These are phyloP conservation scores for Vitis rotundifolia DNA, from an alignment of 164 flowering plant genomes.

Conservation along the genomic window DNA sequence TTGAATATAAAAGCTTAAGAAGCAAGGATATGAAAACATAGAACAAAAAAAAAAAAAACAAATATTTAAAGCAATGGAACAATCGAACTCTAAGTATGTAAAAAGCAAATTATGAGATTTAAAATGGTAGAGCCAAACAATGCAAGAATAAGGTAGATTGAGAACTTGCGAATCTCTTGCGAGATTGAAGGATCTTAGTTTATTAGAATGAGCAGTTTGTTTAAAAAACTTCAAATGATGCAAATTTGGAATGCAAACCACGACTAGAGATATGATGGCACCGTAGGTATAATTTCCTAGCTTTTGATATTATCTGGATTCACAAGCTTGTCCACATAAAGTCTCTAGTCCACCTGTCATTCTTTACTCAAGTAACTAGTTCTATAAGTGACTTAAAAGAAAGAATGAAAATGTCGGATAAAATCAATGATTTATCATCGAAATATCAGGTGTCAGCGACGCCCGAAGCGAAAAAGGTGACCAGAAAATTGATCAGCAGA, in stretches of 20 bases:
- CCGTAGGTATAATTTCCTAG: not conserved
- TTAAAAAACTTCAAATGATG: not conserved
- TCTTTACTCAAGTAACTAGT: not conserved
- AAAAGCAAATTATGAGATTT: not conserved
- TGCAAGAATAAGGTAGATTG: not conserved
- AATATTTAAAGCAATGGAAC: not conserved
- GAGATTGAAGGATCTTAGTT: constrained; percentile 1
- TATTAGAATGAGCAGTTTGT: not conserved
- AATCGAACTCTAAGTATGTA: constrained; percentile 1
- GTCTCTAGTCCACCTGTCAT: not conserved
- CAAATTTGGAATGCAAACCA: constrained; percentile 2
- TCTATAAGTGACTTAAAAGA: too few species aligned
- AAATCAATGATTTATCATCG: too few species aligned
- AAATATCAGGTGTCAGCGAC: too few species aligned
- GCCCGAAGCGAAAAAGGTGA: too few species aligned
- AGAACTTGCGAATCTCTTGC: not conserved
- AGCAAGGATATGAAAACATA: too few species aligned
- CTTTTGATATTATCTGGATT: not conserved
- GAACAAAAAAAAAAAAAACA: too few species aligned
- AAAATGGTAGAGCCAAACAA: not conserved
- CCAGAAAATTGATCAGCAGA: too few species aligned
- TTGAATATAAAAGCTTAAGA: not conserved
- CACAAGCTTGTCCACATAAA: not conserved
- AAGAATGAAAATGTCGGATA: too few species aligned
- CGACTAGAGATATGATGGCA: not conserved